Evolutionary conservation across 768 basidiomycete genomes (phyloP).

Genomic region (Crepidotus variabilis): DNA sequence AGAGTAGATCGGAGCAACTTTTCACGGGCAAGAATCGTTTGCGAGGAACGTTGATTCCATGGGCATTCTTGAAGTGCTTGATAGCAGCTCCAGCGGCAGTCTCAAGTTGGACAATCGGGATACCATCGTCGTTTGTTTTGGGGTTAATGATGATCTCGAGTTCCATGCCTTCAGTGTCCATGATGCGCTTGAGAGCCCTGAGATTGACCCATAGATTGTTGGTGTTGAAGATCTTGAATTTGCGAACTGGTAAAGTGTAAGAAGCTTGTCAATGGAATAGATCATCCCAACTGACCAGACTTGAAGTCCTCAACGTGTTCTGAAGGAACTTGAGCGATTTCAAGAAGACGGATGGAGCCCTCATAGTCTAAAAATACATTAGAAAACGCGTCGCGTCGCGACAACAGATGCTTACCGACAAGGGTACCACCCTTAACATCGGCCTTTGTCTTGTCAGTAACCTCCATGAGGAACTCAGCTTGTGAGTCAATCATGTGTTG

Average conservation of each 20-base stretch:
- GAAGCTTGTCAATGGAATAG: background rate
- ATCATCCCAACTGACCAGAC: constrained; percentile 41
- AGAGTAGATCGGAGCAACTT: constrained; percentile 81
- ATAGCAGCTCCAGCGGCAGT: constrained; percentile 92
- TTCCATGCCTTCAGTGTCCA: constrained; percentile 84
- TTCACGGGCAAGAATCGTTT: constrained; percentile 91
- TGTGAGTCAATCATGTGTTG: constrained; percentile 81
- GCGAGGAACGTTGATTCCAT: constrained; percentile 93
- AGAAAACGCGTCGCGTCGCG: constrained; percentile 1
- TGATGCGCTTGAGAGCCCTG: constrained; percentile 84
- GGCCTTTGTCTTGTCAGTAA: constrained; percentile 96
- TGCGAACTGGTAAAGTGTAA: constrained; percentile 46
- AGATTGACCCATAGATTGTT: constrained; percentile 82
- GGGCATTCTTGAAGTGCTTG: constrained; percentile 90
- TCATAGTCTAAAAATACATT: constrained; percentile 57
- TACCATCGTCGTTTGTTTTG: constrained; percentile 83
- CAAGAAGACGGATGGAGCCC: constrained; percentile 81
- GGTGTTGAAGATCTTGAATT: constrained; percentile 94
- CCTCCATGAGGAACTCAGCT: constrained; percentile 91
- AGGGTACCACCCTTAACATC: constrained; percentile 78
- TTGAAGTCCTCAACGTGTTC: constrained; percentile 97
- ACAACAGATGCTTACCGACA: constrained; percentile 41
- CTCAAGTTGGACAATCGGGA: constrained; percentile 85
- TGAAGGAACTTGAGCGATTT: constrained; percentile 91
- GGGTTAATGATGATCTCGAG: constrained; percentile 95